Conservation (phyloP, 164 flowering plant species). For the Paratinospora sagittata region DNA sequence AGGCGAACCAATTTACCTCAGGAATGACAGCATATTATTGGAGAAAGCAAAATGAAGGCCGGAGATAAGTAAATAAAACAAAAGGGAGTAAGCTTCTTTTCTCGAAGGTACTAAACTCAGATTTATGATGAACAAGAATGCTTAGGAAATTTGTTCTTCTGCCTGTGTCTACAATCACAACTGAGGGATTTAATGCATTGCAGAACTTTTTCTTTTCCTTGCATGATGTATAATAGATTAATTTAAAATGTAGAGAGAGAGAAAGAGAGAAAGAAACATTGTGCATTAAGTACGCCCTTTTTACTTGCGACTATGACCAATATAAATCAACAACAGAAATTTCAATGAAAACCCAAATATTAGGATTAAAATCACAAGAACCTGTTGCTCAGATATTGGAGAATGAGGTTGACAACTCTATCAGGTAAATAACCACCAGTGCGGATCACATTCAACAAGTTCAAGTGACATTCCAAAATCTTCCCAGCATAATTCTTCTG, state of each 20-base stretch:
- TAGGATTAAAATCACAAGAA: constrained; percentile 21
- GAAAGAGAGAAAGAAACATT: too few species aligned
- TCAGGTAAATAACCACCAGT: constrained; percentile 94
- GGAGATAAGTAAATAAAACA: not conserved
- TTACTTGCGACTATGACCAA: not conserved
- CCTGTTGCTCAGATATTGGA: constrained; percentile 97
- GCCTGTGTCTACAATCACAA: not conserved
- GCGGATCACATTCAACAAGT: constrained; percentile 79
- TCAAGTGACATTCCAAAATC: constrained; percentile 85
- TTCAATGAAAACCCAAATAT: not conserved
- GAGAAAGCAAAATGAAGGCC: too few species aligned
- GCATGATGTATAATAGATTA: not conserved
- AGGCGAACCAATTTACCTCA: too few species aligned
- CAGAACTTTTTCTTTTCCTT: too few species aligned
- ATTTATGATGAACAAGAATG: not conserved
- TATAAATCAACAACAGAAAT: not conserved
- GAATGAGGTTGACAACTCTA: constrained; percentile 86
- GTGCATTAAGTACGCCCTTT: not conserved
- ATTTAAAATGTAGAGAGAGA: not conserved
- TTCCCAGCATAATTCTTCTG: constrained; percentile 89
- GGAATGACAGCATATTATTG: too few species aligned
- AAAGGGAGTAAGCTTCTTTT: not conserved
- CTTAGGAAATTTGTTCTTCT: not conserved
- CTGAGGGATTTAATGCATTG: too few species aligned
- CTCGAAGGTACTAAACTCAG: not conserved